Evolutionary conservation across 306 rosid species (phyloP), one percentile per base, ranked within the genome.

Genomic region (Biancaea sappan): DNA sequence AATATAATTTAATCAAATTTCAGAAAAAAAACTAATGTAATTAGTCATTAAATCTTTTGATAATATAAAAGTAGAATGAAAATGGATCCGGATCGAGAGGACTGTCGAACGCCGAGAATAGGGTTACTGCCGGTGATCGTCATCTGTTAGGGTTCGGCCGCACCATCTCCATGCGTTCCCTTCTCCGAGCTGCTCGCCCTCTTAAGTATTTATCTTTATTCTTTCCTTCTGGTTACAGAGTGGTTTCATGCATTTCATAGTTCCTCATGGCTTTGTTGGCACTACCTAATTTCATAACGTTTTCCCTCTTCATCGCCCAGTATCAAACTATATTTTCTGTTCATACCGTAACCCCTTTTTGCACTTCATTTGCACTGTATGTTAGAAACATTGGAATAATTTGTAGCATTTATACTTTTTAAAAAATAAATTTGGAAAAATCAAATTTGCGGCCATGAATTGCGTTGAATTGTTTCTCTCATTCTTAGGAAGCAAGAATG

Each of bases 401-500:
- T 35, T 6, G n/a, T 34, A 3, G 16, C 14, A 13, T 22, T 48
- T 53, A 8, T 2, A 15, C 6, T 24, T 35, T 9, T 19, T 15
- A 8, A 1, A 5, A 21, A 22, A 6, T 14, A 15, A 4, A 12
- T 25, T 11, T 73, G 10, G 53, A 31, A 44, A 29, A 4, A n/a
- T 73, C 28, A 29, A n/a, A n/a, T 29, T 50, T 58, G 10, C 14
- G 24, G 48, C 31, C 24, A 51, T 46, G n/a, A 34, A n/a, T 22
- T 18, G 43, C 5, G 25, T 5, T 28, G 22, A 50, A 14, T 50
- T 50, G 3, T 52, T 61, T 48, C 24, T 37, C 47, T 18, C 5
- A 28, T 53, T 75, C 11, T 1, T 29, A 66, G 79, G 73, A 75
- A 54, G 25, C 79, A 66, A 65, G 38, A 21, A 9, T 29, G 6